These are phyloP conservation scores for Aphanoascus verrucosus DNA, from an alignment of 2,329 filamentous ascomycete species.

Conservation along the genomic window DNA sequence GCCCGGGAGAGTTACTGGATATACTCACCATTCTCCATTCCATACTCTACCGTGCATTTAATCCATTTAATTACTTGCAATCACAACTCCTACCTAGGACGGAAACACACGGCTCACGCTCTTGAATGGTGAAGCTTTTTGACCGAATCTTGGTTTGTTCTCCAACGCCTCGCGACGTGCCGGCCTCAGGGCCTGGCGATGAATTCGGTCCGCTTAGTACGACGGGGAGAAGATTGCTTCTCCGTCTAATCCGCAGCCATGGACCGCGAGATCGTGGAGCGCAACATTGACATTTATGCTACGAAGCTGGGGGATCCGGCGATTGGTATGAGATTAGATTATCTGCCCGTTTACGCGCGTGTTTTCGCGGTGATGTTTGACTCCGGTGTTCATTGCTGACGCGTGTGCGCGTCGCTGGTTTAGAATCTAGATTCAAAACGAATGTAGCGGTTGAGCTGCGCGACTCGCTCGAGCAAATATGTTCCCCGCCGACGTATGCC, in stretches of 20 bases:
- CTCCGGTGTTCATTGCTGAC: conserved; percentile 11
- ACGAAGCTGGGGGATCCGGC: conserved; percentile 40
- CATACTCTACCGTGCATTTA: not conserved
- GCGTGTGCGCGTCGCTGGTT: not conserved
- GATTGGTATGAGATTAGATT: conserved; percentile 36
- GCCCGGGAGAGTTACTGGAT: not conserved
- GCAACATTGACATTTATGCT: conserved; percentile 42
- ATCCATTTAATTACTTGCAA: not conserved
- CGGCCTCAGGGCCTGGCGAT: conserved; percentile 17
- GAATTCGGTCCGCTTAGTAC: not conserved
- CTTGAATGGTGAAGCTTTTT: not conserved
- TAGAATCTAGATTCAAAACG: conserved; percentile 72
- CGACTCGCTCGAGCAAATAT: conserved; percentile 75
- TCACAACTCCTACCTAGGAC: not conserved
- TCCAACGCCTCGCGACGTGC: conserved; percentile 5
- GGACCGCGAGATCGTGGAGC: conserved; percentile 30
- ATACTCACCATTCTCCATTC: not conserved
- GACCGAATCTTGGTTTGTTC: not conserved
- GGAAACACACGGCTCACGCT: not conserved
- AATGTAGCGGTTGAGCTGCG: conserved; percentile 76
- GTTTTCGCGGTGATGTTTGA: not conserved
- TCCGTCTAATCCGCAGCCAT: conserved; percentile 8
- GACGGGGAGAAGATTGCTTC: not conserved
- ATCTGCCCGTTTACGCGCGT: too few relatives aligned
- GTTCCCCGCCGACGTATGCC: conserved; percentile 66